Evolutionary conservation across 805 yeast species (phyloP), one percentile per base, ranked within the genome.

Genomic region (Schwanniomyces yamadae): DNA sequence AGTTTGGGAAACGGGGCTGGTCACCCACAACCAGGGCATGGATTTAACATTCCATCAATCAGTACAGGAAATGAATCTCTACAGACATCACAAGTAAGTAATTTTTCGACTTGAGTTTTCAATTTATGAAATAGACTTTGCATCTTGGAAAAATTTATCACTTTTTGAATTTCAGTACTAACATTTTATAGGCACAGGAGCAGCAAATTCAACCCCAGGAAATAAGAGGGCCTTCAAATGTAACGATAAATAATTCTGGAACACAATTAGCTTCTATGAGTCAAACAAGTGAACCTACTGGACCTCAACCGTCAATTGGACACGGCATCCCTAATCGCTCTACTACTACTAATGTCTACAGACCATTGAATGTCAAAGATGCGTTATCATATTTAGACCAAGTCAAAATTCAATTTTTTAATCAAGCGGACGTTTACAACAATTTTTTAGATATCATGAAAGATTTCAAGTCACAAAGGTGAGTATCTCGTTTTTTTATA

Each of bases 371-470:
- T 55, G 98, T 93, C 33, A 88, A 87, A 57, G 99, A 93, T 61
- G 99, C 99, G 5, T 71, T 93, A 46, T 81, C 96, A 7, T 93
- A 95, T 56, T 75, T 93, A 48, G 99, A 95, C 57, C 96, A 90
- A 63, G 99, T 93, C 34, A 93, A 93, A 62, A 76, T 83, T 32
- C 97, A 90, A 59, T 93, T 93, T 63, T 84, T 78, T 59, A 77
- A 81, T 46, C 95, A 91, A 63, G 95, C 98, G 0, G 97, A 90
- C 52, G 95, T 93, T 28, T 93, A 93, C 71, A 93, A 93, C 61
- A 89, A 86, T 60, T 93, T 95, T 54, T 73, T 93, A 54, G 99
- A 93, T 57, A 91, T 93, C 46, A 93, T 93, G 99, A 95, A 95
- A 68, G 99, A 95, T 57, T 95, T 93, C 69, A 95, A 95, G 69